A percentile compares a stretch with the other conserved stretches of the same genome.
These are phyloP conservation scores for Acacia crassicarpa DNA, from an alignment of 306 rosid genomes.

Conservation along the genomic window DNA sequence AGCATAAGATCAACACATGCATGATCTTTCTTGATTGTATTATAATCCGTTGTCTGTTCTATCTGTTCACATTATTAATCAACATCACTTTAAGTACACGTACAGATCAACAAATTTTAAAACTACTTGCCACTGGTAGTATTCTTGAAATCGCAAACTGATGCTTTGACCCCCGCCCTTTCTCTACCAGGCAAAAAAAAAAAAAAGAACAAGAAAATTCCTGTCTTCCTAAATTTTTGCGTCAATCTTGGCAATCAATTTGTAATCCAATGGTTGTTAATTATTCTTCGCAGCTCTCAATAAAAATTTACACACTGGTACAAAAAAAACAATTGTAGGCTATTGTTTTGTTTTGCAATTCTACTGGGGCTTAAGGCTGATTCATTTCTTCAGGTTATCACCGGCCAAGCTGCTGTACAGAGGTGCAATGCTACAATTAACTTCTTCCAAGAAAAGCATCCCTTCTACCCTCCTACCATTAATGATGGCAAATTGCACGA, in stretches of 20 bases:
- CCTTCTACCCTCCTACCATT: slow-evolving; percentile 60
- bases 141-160: neutral
- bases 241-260: neutral
- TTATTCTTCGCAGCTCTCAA: neutral
- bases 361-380: neutral
- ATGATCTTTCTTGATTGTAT: neutral
- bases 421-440: slow-evolving; percentile 79
- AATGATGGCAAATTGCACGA: slow-evolving; percentile 58
- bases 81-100: neutral
- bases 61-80: neutral
- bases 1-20: neutral
- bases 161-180: too few species aligned
- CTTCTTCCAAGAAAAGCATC: slow-evolving; percentile 44
- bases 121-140: neutral
- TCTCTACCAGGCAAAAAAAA: too few species aligned
- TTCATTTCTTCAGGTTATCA: slow-evolving; percentile 55
- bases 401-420: slow-evolving; percentile 80
- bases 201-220: too few species aligned
- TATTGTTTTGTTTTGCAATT: neutral
- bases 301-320: neutral
- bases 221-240: neutral
- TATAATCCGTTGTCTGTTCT: neutral
- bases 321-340: neutral
- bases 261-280: neutral
- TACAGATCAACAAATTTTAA: neutral